phyloP scores from a whole-genome alignment of 2,329 filamentous ascomycete species.

The Aureobasidium sp. region DNA sequence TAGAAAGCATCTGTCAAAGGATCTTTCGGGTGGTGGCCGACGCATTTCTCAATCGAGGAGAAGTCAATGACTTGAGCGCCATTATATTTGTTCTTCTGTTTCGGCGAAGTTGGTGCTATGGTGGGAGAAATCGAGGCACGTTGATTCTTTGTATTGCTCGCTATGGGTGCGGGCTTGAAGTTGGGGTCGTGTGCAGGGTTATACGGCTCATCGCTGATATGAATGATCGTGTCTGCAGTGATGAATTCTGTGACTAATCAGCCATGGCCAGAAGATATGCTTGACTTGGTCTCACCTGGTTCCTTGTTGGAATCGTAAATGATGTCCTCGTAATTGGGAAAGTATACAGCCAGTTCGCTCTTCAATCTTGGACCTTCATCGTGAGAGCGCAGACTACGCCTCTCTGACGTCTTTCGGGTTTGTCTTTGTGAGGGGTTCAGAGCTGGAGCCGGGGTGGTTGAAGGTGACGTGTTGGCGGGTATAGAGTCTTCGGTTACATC shows the following conservation, averaged over 20 bases:
- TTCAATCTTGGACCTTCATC: constrained; percentile 76
- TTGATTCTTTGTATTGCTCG: neutral
- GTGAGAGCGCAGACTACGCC: constrained; percentile 75
- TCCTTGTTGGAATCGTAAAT: constrained; percentile 79
- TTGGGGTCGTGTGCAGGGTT: constrained; percentile 11
- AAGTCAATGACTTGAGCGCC: constrained; percentile 37
- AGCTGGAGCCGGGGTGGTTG: constrained; percentile 25
- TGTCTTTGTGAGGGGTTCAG: neutral
- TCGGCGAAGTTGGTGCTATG: constrained; percentile 21
- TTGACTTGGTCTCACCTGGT: constrained; percentile 31
- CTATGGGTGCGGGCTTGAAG: neutral
- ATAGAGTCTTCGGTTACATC: constrained; percentile 29
- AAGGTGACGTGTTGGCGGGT: constrained; percentile 25
- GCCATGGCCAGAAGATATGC: constrained; percentile 2
- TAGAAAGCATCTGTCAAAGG: constrained; percentile 52
- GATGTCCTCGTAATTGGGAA: constrained; percentile 88
- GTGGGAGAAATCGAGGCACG: constrained; percentile 14
- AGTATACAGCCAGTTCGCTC: constrained; percentile 85
- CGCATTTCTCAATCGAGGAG: constrained; percentile 29
- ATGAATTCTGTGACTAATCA: constrained; percentile 56
- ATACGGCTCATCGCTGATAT: constrained; percentile 56
- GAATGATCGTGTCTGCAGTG: constrained; percentile 64
- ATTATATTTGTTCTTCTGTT: constrained; percentile 25
- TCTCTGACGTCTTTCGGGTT: constrained; percentile 38
- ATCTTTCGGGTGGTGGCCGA: constrained; percentile 38